Evolutionary conservation across 2,329 filamentous ascomycete genomes (phyloP), one percentile per base, ranked within the genome.

Genomic region (Nigrospora osmanthi): DNA sequence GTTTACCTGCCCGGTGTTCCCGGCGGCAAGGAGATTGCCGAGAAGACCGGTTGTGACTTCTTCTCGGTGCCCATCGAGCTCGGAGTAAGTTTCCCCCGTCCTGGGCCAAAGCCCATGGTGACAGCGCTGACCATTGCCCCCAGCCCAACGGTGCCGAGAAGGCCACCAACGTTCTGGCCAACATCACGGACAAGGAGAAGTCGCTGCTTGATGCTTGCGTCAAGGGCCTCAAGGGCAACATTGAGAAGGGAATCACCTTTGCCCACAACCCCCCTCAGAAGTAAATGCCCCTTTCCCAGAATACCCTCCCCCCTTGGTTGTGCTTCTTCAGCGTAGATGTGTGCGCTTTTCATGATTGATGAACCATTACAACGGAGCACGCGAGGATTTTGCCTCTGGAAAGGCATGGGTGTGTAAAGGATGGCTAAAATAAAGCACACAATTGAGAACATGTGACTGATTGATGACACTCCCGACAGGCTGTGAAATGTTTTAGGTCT

Each of bases 51-150:
- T 56, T 69, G 79, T 52, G 90, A 98, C 46, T 98, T 87, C 78
- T 98, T 98, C 81, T 95, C 93, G 47, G 89, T 94, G 45, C 91
- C 90, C 49, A 81, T 97, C 56, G 88, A 95, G 73, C 89, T 98
- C 56, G 93, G 93, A 62, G 89, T 94, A 85, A 73, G 87, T 77
- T 45, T 10, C 30, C 39, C 7, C 38, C 49, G 50, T 40, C 16
- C 38, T 16, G 31, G 13, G 7, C 16, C 33, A 41, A n/a, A 12
- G 15, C n/a, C 31, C 10, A 46, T 35, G 33, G 10, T 10, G 23
- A 28, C 32, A 12, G 10, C 31, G 28, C 37, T 49, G 43, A 43
- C 33, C 15, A 35, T 54, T 35, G 13, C 16, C 7, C 17, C 55
- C 56, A 95, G 89, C 76, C 81, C 64, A 82, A 82, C 58, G 93